Evolutionary conservation across 2,329 filamentous ascomycete genomes (phyloP).

Genomic region (Ophidiomyces ophidiicola): DNA sequence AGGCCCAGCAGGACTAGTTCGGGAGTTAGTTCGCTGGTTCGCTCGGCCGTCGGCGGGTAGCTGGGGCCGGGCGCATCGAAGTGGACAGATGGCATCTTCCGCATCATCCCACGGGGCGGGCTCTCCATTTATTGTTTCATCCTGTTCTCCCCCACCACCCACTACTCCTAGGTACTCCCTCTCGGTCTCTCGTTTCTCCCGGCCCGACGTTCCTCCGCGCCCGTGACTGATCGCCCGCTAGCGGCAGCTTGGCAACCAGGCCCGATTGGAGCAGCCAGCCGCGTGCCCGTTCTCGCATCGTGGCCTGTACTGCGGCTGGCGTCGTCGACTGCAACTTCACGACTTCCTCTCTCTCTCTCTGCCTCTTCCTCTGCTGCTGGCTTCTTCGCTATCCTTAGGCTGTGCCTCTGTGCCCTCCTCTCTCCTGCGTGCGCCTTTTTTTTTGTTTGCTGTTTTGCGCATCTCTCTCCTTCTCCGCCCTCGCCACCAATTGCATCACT

Average conservation of each 20-base stretch:
- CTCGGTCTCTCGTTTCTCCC: not conserved
- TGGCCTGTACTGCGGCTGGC: slow-evolving; percentile 29
- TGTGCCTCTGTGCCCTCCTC: slow-evolving; percentile 8
- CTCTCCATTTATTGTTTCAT: not conserved
- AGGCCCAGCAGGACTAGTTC: too few species aligned
- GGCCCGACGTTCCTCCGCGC: slow-evolving; percentile 7
- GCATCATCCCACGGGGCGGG: not conserved
- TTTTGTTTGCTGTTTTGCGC: not conserved
- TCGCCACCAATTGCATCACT: too few species aligned
- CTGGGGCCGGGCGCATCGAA: not conserved
- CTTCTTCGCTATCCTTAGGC: slow-evolving; percentile 10
- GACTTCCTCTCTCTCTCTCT: not conserved
- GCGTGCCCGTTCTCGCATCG: slow-evolving; percentile 27
- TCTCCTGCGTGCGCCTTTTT: slow-evolving; percentile 9
- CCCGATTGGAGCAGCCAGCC: slow-evolving; percentile 20
- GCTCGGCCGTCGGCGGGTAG: too few species aligned
- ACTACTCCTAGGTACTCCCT: not conserved
- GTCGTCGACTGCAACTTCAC: too few species aligned
- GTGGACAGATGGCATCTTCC: slow-evolving; percentile 3
- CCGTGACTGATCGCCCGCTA: slow-evolving; percentile 9
- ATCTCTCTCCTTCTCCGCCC: too few species aligned
- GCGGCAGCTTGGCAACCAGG: slow-evolving; percentile 21
- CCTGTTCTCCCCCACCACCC: not conserved
- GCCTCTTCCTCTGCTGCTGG: not conserved
- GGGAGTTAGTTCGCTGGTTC: too few species aligned